Evolutionary conservation across 306 rosid species (phyloP), one percentile per base, ranked within the genome.

Genomic region (Adenanthera pavonina): DNA sequence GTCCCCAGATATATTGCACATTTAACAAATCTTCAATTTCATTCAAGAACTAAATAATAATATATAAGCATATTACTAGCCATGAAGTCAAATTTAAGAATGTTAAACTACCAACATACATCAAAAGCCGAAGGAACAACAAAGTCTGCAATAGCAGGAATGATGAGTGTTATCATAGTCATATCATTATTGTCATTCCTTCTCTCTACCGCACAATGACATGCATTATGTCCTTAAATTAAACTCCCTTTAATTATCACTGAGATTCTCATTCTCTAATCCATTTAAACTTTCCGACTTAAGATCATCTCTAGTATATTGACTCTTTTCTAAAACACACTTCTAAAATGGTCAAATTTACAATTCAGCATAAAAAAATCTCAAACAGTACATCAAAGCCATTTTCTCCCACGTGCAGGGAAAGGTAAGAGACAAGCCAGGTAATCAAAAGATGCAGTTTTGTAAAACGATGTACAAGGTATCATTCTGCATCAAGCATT

Each of bases 401-500:
- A 73, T 14, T 38, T 48, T 51, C 53, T 25, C 41, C 52, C 53
- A 52, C 25, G 19, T 41, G 56, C 35, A 25, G 20, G 47, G 46
- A 57, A 7, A 34, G 12, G 40, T 5, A 71, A 16, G 47, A 80
- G 47, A 33, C 11, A 57, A 57, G 15, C 62, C 61, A 57, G 72
- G 7, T 47, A 47, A 48, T 40, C 6, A 73, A 76, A 60, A 57
- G 76, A 30, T 13, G 30, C 34, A 56, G 40, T 13, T 84, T 34
- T 40, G 46, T 33, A 62, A 46, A 72, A 40, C 69, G 14, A 62
- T 35, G 78, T 43, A 44, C 49, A 61, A 51, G 15, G 75, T 19
- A 48, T 46, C 52, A 71, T 76, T 16, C 74, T 73, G 68, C 76
- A 78, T 62, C 66, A 40, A 30, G 61, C 83, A 62, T 69, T 51